Evolutionary conservation across 73 alveolate genomes (phyloP), one percentile per base, ranked within the genome.

Genomic region (Diophrys sp.): DNA sequence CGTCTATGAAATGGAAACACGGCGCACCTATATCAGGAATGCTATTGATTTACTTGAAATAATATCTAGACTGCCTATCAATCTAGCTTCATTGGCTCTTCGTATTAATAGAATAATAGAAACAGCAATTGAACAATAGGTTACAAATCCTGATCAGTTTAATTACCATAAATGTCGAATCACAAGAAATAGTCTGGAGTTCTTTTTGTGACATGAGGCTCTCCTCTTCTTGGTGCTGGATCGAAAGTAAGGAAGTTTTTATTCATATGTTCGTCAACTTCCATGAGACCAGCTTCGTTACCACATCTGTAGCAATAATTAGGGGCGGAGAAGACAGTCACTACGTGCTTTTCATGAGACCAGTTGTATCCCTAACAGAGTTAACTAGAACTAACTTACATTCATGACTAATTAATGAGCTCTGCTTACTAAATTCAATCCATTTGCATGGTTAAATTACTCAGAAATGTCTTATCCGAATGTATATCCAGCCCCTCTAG

Each of bases 231-330:
- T 8, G 98, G 98, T 33, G 98, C 98, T 31, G 97, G 94, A 79
- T 91, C 97, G 75, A 93, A 93, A 70, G 82, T 79, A 78, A 91
- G 81, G 85, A 89, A 93, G 26, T 74, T 56, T 26, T 82, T 66
- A 31, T 88, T 89, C 91, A 91, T 89, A 68, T 91, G 78, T 71
- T 81, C 94, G 85, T 86, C 87, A 24, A 79, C 75, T 68, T 79
- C 87, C 87, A 83, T 83, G 69, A 85, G 31, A 2, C 90, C 95
- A 70, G 96, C 94, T 77, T 91, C 84, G 77, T 95, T 95, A 2
- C 98, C 99, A 78, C 98, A 93, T 78, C 99, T 77, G 86, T 96
- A 96, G 69, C 98, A 93, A 71, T 93, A 91, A 76, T 93, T 91
- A 18, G 97, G 97, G 14, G 97, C 96, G 23, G 96, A 88, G 83